Evolutionary conservation across 108 stramenopile genomes (phyloP), one percentile per base, ranked within the genome.

Genomic region (Cyclotella atomus): DNA sequence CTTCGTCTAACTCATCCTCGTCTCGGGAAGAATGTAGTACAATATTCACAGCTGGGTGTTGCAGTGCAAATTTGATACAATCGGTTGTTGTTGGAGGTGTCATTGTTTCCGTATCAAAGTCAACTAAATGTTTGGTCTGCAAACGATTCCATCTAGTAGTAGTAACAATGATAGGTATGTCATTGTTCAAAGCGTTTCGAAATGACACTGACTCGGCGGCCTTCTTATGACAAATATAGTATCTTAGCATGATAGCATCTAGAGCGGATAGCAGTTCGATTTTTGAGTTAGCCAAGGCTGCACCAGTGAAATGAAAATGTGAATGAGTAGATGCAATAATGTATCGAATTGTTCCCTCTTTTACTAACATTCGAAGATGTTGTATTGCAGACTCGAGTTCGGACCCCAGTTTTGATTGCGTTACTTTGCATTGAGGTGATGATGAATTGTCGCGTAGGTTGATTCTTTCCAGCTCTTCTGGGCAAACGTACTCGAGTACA

Each of bases 401-500:
- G 8, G 63, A 8, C 21, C 64, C 71, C 20, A 65, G 3, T 20
- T 23, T 27, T 15, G 17, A 16, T 52, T 52, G 50, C n/a, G 50
- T 21, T 16, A 25, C 27, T 14, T 57, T 27, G 56, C 12, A 2
- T 17, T 14, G 66, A 43, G 12, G 38, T 41, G 38, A 9, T 12
- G 12, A 41, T 41, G 6, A 12, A 16, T 57, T 56, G 34, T 49
- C 28, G 16, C 45, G 3, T 17, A 33, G 25, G 2, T 45, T 41
- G 2, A 24, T 50, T 27, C 43, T 14, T 20, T 59, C 41, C 34
- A 65, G 24, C 62, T 77, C 76, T 9, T 70, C 59, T n/a, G 74
- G 74, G 49, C 73, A 76, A 24, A 81, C 74, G 34, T 81, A 81
- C 27, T 81, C 79, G 3, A 81, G 59, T 9, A 81, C 75, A 81